A percentile compares a stretch with the other conserved stretches of the same genome.
Conservation (phyloP, 148 eudicot genomes). For the Amaranthus hypochondriacus region DNA sequence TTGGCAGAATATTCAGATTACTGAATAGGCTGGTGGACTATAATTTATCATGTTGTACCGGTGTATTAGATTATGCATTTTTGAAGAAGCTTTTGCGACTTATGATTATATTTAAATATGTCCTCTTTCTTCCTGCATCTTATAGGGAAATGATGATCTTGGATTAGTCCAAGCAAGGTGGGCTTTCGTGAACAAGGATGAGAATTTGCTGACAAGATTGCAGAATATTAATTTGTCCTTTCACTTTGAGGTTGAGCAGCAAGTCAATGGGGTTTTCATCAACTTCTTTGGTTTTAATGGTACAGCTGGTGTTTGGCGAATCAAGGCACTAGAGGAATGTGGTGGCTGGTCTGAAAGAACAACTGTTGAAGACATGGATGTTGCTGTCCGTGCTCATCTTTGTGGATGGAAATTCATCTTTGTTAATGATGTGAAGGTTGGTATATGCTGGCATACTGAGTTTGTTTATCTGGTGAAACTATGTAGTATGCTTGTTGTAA, state of each 20-base stretch:
- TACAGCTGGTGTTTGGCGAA: slow-evolving; percentile 99
- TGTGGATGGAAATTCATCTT: slow-evolving; percentile 95
- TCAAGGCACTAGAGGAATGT: slow-evolving; percentile 87
- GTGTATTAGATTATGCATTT: neutral
- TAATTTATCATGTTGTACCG: neutral
- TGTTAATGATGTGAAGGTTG: slow-evolving; percentile 85
- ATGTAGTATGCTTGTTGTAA: slow-evolving; percentile 14
- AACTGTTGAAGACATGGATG: slow-evolving; percentile 98
- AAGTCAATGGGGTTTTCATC: slow-evolving; percentile 88
- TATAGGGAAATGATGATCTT: slow-evolving; percentile 74
- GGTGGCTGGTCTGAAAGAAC: slow-evolving; percentile 98
- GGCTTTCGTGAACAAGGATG: slow-evolving; percentile 90
- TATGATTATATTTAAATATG: neutral
- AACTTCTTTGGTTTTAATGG: slow-evolving; percentile 98
- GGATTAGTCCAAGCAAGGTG: slow-evolving; percentile 96
- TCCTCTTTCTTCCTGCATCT: neutral
- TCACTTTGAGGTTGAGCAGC: slow-evolving; percentile 99
- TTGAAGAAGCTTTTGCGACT: neutral
- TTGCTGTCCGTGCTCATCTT: slow-evolving; percentile 98
- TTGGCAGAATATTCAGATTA: neutral
- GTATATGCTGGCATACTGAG: slow-evolving; percentile 2
- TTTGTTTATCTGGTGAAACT: slow-evolving; percentile 2
- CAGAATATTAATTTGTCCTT: slow-evolving; percentile 85
- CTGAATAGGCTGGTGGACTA: neutral
- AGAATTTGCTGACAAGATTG: slow-evolving; percentile 87